These are phyloP conservation scores for Neostapfia colusana DNA, from an alignment of 176 grass and related monocot genomes.

Conservation along the genomic window DNA sequence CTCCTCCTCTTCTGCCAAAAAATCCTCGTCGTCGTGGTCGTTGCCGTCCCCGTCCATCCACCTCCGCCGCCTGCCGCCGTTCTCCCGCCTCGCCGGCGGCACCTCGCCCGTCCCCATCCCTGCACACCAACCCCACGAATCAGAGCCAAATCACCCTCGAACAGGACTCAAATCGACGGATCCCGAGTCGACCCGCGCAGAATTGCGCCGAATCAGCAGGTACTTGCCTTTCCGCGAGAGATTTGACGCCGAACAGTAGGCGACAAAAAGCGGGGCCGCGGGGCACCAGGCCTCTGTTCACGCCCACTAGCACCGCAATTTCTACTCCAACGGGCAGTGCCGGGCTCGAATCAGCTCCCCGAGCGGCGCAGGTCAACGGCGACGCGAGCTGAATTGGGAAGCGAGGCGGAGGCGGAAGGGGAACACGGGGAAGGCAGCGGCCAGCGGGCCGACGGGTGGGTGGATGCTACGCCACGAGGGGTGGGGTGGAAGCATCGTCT, in stretches of 20 bases:
- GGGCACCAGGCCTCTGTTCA: conserved; percentile 5
- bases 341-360: conserved; percentile 15
- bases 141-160: conserved; percentile 38
- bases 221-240: conserved; percentile 32
- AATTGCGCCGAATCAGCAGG: conserved; percentile 30
- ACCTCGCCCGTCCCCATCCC: conserved; percentile 60
- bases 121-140: conserved; percentile 39
- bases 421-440: neutral
- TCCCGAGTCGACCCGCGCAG: neutral
- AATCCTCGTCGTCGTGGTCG: conserved; percentile 46
- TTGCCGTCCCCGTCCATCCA: conserved; percentile 33
- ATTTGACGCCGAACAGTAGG: conserved; percentile 29
- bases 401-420: conserved; percentile 23
- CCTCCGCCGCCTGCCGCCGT: conserved; percentile 28
- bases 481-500: conserved; percentile 26
- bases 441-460: neutral
- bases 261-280: conserved; percentile 16
- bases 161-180: conserved; percentile 39
- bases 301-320: neutral
- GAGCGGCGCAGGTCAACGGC: conserved; percentile 34
- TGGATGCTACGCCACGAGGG: conserved; percentile 36
- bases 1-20: conserved; percentile 41
- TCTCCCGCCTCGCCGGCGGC: conserved; percentile 32
- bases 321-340: neutral
- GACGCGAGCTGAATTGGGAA: neutral